Evolutionary conservation across 169 alveolate genomes (phyloP), one percentile per base, ranked within the genome.

Genomic region (Plasmodium cynomolgi): DNA sequence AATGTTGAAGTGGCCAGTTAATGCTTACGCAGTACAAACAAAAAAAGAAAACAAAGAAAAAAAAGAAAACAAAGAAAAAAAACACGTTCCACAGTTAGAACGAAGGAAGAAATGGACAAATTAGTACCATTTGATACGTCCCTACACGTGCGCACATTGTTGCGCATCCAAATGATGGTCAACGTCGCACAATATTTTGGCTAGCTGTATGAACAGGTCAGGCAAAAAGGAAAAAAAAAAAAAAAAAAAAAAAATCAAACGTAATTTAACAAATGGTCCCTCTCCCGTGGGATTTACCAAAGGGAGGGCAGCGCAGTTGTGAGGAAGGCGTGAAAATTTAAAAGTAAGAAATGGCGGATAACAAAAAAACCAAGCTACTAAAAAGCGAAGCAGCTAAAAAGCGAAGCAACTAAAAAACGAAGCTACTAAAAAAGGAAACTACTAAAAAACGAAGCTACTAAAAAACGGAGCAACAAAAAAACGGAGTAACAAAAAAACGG

Each of bases 111-210:
- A 44, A 39, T 26, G 74, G 74, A 39, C 13, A 15, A 54, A 9
- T 62, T 20, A 47, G 92, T 84, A 74, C 92, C 39, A 84, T 84
- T 84, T 41, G 73, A 33, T 75, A 68, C 84, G 26, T 71, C 20
- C 15, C 37, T 68, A 41, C 84, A 31, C n/a, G 50, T 80, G 71
- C 26, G 62, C 68, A 84, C 29, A 17, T 44, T 72, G 5, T 33
- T 37, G 83, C 50, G 20, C 79, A 72, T 68, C 39, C 29, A 37
- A 29, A 71, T 71, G 29, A 71, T 39, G 47, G 56, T 72, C 74
- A 84, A 84, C 20, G 54, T 71, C 33, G 54, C 37, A 71, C 73
- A 83, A 37, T 37, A 83, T 37, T 58, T 83, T 62, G 72, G 80
- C 73, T 68, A 34, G 44, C 74, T 33, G 73, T 3, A 83, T 31